These are phyloP conservation scores for Aureobasidium melanogenum DNA, from an alignment of 2,329 filamentous ascomycete species.

Conservation along the genomic window DNA sequence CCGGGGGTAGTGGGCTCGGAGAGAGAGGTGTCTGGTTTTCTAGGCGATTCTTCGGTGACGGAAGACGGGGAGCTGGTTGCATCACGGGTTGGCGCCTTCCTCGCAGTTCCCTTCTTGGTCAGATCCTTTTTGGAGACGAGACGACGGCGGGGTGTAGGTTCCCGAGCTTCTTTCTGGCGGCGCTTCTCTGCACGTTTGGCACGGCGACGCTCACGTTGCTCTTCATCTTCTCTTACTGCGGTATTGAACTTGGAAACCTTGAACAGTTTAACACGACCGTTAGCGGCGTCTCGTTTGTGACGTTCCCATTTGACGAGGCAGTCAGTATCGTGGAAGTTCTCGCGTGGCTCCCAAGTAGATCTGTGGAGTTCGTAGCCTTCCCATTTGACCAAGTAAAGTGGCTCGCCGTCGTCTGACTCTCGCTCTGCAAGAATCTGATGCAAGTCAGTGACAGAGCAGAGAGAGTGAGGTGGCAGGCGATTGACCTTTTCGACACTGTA, in stretches of 20 bases:
- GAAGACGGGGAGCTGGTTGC: not conserved
- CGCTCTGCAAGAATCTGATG: slow-evolving; percentile 20
- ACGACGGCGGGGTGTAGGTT: not conserved
- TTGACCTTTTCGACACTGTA: slow-evolving; percentile 23
- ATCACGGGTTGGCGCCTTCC: not conserved
- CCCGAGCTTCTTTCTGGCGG: slow-evolving; percentile 14
- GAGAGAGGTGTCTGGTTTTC: not conserved
- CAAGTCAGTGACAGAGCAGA: not conserved
- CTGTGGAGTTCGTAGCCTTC: slow-evolving; percentile 20
- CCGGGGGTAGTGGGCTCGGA: not conserved
- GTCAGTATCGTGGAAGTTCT: not conserved
- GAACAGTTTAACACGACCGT: slow-evolving; percentile 18
- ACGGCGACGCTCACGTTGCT: slow-evolving; percentile 12
- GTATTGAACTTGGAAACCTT: slow-evolving; percentile 18
- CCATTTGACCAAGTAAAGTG: slow-evolving; percentile 22
- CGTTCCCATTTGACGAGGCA: slow-evolving; percentile 17
- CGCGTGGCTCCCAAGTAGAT: slow-evolving; percentile 23
- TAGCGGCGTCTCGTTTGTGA: slow-evolving; percentile 15
- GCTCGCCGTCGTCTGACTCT: not conserved
- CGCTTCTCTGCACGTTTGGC: slow-evolving; percentile 21
- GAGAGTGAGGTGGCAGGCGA: not conserved
- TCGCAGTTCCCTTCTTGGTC: slow-evolving; percentile 3
- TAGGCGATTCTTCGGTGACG: not conserved
- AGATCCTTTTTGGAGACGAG: slow-evolving; percentile 3
- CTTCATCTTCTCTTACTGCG: slow-evolving; percentile 11